Conservation (phyloP, 148 eudicot species). For the Arctostaphylos glauca region DNA sequence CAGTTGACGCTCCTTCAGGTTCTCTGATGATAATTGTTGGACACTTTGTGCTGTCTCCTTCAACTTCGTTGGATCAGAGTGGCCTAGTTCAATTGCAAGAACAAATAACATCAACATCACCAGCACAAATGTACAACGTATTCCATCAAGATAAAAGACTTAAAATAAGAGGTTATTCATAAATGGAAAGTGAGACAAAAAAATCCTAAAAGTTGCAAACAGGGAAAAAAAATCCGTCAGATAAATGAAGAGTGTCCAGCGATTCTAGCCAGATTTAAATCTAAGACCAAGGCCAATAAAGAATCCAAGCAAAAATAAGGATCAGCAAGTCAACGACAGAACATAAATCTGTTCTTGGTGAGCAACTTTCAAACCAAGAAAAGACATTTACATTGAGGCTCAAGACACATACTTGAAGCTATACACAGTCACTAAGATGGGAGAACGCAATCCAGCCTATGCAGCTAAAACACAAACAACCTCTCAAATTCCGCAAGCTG, state of each 20-base stretch:
- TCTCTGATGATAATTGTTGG: constrained; percentile 61
- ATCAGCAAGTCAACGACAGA: not conserved
- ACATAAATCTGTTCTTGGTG: not conserved
- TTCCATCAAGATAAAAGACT: not conserved
- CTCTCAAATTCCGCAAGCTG: not conserved
- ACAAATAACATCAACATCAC: constrained; percentile 6
- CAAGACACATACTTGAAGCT: not conserved
- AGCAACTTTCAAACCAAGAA: not conserved
- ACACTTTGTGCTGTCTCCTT: constrained; percentile 59
- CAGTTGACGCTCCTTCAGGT: constrained; percentile 63
- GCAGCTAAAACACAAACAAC: not conserved
- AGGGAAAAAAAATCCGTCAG: not conserved
- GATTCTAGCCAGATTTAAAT: not conserved
- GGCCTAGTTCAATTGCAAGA: constrained; percentile 47
- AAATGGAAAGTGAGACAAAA: not conserved
- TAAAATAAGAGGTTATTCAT: not conserved
- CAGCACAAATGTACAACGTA: not conserved
- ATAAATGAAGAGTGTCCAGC: not conserved
- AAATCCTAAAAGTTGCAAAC: not conserved
- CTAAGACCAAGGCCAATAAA: not conserved
- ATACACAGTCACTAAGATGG: not conserved
- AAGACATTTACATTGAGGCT: not conserved
- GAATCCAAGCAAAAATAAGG: not conserved
- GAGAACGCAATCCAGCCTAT: not conserved
- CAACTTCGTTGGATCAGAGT: constrained; percentile 84